Evolutionary conservation across 2,329 filamentous ascomycete genomes (phyloP).

Genomic region (Neurospora sp.): DNA sequence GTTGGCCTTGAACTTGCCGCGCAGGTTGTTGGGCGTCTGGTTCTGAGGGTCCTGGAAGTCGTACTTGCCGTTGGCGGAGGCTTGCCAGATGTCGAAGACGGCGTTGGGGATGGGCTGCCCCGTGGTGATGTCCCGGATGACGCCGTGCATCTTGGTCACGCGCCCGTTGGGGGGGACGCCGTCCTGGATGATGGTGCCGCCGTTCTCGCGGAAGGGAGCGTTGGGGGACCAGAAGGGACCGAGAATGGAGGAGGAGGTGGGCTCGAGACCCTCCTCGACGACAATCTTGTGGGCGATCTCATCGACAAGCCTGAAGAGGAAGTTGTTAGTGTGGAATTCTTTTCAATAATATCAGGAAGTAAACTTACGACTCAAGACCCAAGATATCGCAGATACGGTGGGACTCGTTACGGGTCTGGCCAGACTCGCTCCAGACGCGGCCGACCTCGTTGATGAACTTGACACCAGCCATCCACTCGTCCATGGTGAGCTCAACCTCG

Average conservation of each 20-base stretch:
- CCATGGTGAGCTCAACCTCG: conserved; percentile 68
- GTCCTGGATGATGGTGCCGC: conserved; percentile 50
- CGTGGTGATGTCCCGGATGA: conserved; percentile 43
- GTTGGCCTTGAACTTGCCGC: conserved; percentile 55
- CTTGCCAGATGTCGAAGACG: conserved; percentile 70
- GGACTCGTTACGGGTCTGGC: conserved; percentile 62
- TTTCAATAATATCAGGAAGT: background rate
- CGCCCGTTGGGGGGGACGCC: conserved; percentile 38
- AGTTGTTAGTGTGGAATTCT: background rate
- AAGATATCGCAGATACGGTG: conserved; percentile 64
- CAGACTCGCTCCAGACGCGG: conserved; percentile 54
- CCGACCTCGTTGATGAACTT: conserved; percentile 55
- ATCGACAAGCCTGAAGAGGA: conserved; percentile 49
- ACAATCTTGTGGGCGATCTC: conserved; percentile 66
- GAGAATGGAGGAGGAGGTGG: conserved; percentile 69
- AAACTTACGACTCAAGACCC: conserved; percentile 54
- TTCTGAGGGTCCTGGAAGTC: conserved; percentile 60
- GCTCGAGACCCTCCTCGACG: conserved; percentile 34
- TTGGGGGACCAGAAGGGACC: conserved; percentile 77
- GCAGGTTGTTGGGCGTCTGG: conserved; percentile 52
- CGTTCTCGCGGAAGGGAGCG: conserved; percentile 60
- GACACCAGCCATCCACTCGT: conserved; percentile 64
- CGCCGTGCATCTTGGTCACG: conserved; percentile 55
- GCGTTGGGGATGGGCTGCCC: conserved; percentile 55
- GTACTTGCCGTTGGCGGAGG: conserved; percentile 58